Conservation (phyloP, 768 basidiomycete species). For the Sporobolomyces pararoseus region DNA sequence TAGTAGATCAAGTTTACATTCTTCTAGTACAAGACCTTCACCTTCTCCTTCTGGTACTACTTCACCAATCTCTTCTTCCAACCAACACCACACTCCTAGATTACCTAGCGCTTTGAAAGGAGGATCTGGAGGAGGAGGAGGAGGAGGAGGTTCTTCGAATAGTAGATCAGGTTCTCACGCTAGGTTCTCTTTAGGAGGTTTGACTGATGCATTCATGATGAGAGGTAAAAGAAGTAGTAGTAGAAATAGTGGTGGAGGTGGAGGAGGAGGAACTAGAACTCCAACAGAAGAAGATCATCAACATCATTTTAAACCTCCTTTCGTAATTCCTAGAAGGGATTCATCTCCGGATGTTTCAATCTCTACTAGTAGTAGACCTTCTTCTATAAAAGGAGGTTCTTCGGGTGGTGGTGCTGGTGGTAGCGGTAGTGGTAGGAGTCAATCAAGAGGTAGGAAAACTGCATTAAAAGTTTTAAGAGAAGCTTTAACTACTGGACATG, state of each 20-base stretch:
- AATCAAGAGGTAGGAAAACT: conserved; percentile 38
- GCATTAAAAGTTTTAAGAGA: conserved; percentile 36
- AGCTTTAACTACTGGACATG: conserved; percentile 33
- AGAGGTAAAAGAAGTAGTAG: conserved; percentile 33
- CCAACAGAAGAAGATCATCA: not conserved
- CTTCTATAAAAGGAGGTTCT: not conserved
- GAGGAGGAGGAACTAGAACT: not conserved
- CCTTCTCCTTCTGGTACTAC: conserved; percentile 4
- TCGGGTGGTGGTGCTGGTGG: too few relatives aligned
- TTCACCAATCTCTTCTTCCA: not conserved
- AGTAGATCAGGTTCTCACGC: conserved; percentile 16
- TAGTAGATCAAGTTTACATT: not conserved
- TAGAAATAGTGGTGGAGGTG: too few relatives aligned
- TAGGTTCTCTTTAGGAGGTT: conserved; percentile 26
- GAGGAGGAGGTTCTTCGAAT: not conserved
- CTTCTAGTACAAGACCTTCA: not conserved
- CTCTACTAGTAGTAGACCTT: conserved; percentile 17
- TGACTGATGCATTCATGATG: conserved; percentile 30
- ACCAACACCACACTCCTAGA: too few relatives aligned
- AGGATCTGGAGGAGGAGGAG: too few relatives aligned
- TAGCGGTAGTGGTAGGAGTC: conserved; percentile 14
- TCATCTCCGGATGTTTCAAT: conserved; percentile 6
- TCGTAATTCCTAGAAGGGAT: not conserved
- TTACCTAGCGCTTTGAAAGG: conserved; percentile 22
- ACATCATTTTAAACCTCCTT: not conserved